phyloP scores from a whole-genome alignment of 2,329 filamentous ascomycete species.

The Lasiodiplodia gonubiensis region DNA sequence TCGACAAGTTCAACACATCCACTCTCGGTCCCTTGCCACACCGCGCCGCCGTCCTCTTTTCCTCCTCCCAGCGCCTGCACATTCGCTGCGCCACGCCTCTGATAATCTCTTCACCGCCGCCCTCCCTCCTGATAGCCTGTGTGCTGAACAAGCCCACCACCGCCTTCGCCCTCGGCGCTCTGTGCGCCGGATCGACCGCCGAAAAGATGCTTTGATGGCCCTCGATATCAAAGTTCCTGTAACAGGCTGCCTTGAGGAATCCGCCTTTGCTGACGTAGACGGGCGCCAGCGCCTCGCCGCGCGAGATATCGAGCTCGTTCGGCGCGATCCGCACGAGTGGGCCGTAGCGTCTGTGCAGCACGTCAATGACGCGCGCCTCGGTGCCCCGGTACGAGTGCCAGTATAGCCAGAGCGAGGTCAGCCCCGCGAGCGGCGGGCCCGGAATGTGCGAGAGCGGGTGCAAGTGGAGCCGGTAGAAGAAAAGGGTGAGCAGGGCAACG shows the following conservation, averaged over 20 bases:
- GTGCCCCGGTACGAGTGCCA: slow-evolving; percentile 21
- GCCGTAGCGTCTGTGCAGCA: slow-evolving; percentile 24
- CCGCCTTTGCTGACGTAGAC: slow-evolving; percentile 52
- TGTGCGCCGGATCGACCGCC: slow-evolving; percentile 47
- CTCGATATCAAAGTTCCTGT: slow-evolving; percentile 64
- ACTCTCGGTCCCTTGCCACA: slow-evolving; percentile 39
- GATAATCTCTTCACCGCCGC: slow-evolving; percentile 41
- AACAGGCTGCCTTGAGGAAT: slow-evolving; percentile 59
- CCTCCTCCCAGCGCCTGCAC: slow-evolving; percentile 35
- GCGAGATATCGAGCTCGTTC: slow-evolving; percentile 34
- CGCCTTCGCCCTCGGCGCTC: slow-evolving; percentile 40
- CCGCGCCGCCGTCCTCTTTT: slow-evolving; percentile 32
- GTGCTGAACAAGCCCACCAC: slow-evolving; percentile 48
- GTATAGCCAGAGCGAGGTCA: slow-evolving; percentile 24
- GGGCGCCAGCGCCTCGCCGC: slow-evolving; percentile 37
- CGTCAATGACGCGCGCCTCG: slow-evolving; percentile 19
- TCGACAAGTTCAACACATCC: slow-evolving; percentile 57
- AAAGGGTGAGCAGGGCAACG: slow-evolving; percentile 7
- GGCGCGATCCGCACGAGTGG: slow-evolving; percentile 36
- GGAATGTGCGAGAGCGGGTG: slow-evolving; percentile 27
- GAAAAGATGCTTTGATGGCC: slow-evolving; percentile 62
- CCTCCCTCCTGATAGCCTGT: slow-evolving; percentile 49
- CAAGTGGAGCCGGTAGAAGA: slow-evolving; percentile 30
- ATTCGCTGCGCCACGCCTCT: slow-evolving; percentile 52
- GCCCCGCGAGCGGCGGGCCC: slow-evolving; percentile 19